These are phyloP conservation scores for Ambispora gerdemannii DNA, from an alignment of 192 early-diverging fungal genomes.

Conservation along the genomic window DNA sequence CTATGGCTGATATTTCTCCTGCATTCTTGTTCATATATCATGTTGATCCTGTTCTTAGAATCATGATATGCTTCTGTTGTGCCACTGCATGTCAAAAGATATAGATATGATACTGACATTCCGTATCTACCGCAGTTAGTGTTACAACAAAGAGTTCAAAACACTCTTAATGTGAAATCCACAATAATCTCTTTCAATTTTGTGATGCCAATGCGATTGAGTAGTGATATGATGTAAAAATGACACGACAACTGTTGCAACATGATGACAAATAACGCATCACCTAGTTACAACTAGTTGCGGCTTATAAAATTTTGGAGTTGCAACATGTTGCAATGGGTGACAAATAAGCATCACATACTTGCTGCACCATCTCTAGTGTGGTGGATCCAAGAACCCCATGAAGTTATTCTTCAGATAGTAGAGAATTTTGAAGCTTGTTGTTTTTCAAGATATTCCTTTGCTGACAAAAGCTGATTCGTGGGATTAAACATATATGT, in stretches of 20 bases:
- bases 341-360: too few species aligned
- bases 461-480: slow-evolving; percentile 9
- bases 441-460: slow-evolving; percentile 4
- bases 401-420: slow-evolving; percentile 4
- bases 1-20: background rate
- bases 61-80: background rate
- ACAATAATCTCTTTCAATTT: too few species aligned
- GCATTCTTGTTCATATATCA: slow-evolving; percentile 9
- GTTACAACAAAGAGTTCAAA: slow-evolving; percentile 13
- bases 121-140: background rate
- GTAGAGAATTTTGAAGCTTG: too few species aligned
- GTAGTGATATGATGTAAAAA: background rate
- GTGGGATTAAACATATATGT: slow-evolving; percentile 4
- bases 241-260: too few species aligned
- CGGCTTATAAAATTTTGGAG: too few species aligned
- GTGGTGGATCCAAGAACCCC: background rate
- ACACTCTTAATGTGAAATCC: background rate
- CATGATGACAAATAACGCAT: too few species aligned
- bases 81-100: background rate
- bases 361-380: too few species aligned
- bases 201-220: background rate
- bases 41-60: slow-evolving; percentile 9
- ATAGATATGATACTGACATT: background rate
- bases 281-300: too few species aligned
- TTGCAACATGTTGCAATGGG: too few species aligned